Conservation (phyloP, 495 filamentous ascomycete genomes). For the Aspergillus baeticus region DNA sequence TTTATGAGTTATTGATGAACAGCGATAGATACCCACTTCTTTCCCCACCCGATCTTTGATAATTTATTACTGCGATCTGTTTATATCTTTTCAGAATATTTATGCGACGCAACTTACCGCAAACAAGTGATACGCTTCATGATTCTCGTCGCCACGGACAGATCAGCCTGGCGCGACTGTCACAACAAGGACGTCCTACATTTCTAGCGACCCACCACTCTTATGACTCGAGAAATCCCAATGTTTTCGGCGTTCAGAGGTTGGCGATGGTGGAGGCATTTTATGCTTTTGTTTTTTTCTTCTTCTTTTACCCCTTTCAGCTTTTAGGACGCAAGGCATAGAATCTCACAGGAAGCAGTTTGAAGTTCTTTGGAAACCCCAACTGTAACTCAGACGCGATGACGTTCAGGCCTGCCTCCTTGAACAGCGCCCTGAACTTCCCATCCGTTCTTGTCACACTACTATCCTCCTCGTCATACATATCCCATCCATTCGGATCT, state of each 20-base stretch:
- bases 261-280: too few relatives aligned
- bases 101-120: too few relatives aligned
- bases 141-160: too few relatives aligned
- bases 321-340: constrained; percentile 58
- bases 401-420: constrained; percentile 63
- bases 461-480: constrained; percentile 76
- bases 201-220: too few relatives aligned
- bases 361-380: constrained; percentile 64
- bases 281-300: too few relatives aligned
- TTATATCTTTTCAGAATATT: not conserved
- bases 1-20: constrained; percentile 6
- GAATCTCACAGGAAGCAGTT: constrained; percentile 66
- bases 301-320: not conserved
- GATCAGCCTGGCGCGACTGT: too few relatives aligned
- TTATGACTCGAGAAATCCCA: too few relatives aligned
- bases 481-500: constrained; percentile 51
- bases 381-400: constrained; percentile 73
- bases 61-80: constrained; percentile 1
- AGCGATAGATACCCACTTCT: constrained; percentile 9
- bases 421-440: constrained; percentile 69
- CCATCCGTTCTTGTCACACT: constrained; percentile 75
- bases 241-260: too few relatives aligned
- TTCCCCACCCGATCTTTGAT: not conserved
- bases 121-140: too few relatives aligned
- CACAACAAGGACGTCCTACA: too few relatives aligned